These are phyloP conservation scores for Adansonia madagascariensis DNA, from an alignment of 441 rosid species.

Conservation along the genomic window DNA sequence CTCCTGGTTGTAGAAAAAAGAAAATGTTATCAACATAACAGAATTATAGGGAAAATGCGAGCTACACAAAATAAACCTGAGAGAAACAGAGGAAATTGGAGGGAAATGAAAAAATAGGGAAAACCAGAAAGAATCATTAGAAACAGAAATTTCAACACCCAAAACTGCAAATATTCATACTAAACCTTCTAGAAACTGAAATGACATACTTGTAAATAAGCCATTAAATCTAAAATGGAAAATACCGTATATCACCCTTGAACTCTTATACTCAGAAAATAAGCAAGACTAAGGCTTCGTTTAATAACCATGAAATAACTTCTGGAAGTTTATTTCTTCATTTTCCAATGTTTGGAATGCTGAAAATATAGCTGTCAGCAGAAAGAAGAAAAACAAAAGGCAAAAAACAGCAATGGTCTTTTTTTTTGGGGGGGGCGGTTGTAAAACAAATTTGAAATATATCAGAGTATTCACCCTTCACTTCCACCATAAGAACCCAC, in stretches of 20 bases:
- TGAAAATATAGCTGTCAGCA: not conserved
- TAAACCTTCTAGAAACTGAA: not conserved
- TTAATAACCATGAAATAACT: not conserved
- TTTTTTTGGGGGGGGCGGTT: not conserved
- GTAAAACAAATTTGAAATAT: not conserved
- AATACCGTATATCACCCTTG: not conserved
- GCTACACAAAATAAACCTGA: not conserved
- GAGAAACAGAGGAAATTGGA: not conserved
- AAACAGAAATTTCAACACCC: not conserved
- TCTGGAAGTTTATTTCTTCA: not conserved
- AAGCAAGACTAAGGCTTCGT: no score
- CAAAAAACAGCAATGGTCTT: not conserved
- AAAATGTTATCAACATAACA: not conserved
- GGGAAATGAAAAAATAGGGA: not conserved
- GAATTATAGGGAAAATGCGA: not conserved
- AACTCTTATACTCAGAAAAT: not conserved
- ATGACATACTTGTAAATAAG: not conserved
- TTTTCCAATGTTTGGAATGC: not conserved
- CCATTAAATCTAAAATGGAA: not conserved
- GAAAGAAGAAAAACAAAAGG: not conserved
- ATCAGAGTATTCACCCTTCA: not conserved
- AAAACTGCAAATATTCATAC: not conserved
- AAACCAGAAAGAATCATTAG: slow-evolving; percentile 12
- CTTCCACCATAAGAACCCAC: not conserved
- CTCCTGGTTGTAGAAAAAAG: not conserved